Evolutionary conservation across 495 filamentous ascomycete species (phyloP).

Genomic region (Penicillium egyptiacum): DNA sequence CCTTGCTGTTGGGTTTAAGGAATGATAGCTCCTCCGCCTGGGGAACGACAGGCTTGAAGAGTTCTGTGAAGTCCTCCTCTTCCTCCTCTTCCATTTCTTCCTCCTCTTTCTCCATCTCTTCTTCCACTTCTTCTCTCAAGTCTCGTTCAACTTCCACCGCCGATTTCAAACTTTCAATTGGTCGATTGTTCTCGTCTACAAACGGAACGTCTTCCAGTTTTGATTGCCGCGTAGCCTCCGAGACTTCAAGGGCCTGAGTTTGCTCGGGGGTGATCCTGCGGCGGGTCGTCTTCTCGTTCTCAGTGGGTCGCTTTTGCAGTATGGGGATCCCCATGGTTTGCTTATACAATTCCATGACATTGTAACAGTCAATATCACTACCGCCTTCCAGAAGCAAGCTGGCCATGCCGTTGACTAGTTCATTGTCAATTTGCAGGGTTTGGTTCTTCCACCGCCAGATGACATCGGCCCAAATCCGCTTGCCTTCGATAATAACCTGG

Average conservation of each 20-base stretch:
- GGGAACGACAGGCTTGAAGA: slow-evolving; percentile 38
- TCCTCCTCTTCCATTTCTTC: slow-evolving; percentile 23
- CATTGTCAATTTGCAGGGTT: slow-evolving; percentile 67
- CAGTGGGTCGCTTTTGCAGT: slow-evolving; percentile 26
- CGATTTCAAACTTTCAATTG: slow-evolving; percentile 6
- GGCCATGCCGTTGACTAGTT: slow-evolving; percentile 74
- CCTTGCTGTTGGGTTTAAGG: slow-evolving; percentile 59
- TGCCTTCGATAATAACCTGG: slow-evolving; percentile 55
- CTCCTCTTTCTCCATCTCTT: slow-evolving; percentile 12
- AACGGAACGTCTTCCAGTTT: slow-evolving; percentile 33
- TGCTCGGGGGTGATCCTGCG: slow-evolving; percentile 13
- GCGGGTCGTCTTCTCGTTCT: slow-evolving; percentile 11
- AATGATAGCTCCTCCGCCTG: slow-evolving; percentile 14
- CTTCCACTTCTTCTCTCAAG: slow-evolving; percentile 12
- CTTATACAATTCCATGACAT: slow-evolving; percentile 68
- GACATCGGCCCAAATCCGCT: slow-evolving; percentile 78
- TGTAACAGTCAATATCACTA: slow-evolving; percentile 60
- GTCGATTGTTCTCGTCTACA: slow-evolving; percentile 28
- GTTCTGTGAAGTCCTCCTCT: slow-evolving; percentile 34
- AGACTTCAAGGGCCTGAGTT: neutral
- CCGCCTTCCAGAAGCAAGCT: slow-evolving; percentile 61
- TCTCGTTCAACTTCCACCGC: slow-evolving; percentile 2
- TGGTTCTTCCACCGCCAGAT: slow-evolving; percentile 68
- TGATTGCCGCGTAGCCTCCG: slow-evolving; percentile 6
- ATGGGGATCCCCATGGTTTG: slow-evolving; percentile 74